A percentile compares a stretch with the other conserved stretches of the same genome.
Conservation (phyloP, 1,284 basidiomycete species). For the Heterobasidion occidentale region DNA sequence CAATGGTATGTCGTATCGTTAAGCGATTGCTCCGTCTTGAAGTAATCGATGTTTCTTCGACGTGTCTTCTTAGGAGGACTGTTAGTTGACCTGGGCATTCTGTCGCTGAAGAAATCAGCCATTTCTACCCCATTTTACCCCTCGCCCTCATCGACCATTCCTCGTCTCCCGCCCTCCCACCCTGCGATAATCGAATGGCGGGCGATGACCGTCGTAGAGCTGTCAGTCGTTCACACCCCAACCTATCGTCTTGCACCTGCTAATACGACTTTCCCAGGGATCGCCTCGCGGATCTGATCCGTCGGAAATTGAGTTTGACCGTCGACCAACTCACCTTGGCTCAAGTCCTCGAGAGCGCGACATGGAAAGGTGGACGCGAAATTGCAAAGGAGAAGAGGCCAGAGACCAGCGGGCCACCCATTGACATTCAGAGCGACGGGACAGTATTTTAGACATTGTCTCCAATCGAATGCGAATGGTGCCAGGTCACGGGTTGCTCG, state of each 20-base stretch:
- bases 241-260: background rate
- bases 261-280: constrained; percentile 43
- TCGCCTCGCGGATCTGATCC: constrained; percentile 69
- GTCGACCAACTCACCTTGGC: constrained; percentile 57
- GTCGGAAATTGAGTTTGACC: constrained; percentile 44
- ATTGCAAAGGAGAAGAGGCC: constrained; percentile 79
- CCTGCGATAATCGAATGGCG: constrained; percentile 95
- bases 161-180: constrained; percentile 65
- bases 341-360: constrained; percentile 89
- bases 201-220: constrained; percentile 85
- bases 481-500: no score
- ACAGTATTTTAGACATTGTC: constrained; percentile 57
- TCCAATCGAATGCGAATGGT: no score
- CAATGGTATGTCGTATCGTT: constrained; percentile 48
- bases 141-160: constrained; percentile 43
- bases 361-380: constrained; percentile 93
- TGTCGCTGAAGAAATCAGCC: constrained; percentile 48
- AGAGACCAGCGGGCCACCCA: constrained; percentile 75
- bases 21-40: constrained; percentile 1
- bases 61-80: constrained; percentile 58
- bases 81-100: constrained; percentile 76
- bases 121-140: constrained; percentile 35
- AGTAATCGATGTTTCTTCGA: constrained; percentile 1
- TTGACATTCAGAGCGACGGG: constrained; percentile 81
- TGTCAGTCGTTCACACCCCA: constrained; percentile 43